Evolutionary conservation across 768 basidiomycete genomes (phyloP).

Genomic region (Panus rudis): DNA sequence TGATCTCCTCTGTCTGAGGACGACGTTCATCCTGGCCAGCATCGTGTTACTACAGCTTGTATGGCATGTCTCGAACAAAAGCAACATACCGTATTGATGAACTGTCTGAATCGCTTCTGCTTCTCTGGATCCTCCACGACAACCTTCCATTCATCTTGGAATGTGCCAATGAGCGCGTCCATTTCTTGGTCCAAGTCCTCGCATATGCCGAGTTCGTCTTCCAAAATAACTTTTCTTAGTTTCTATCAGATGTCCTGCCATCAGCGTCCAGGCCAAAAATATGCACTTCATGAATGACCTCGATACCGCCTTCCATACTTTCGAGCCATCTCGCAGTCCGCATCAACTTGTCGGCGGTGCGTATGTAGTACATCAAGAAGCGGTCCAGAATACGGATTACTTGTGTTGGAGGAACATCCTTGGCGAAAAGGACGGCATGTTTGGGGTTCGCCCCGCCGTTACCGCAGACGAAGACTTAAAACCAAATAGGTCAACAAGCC

Average conservation of each 20-base stretch:
- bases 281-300: conserved; percentile 26
- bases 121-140: conserved; percentile 48
- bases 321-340: conserved; percentile 74
- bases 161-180: conserved; percentile 58
- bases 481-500: no score
- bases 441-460: conserved; percentile 53
- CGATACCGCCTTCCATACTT: conserved; percentile 59
- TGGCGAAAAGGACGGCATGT: conserved; percentile 61
- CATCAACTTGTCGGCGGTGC: conserved; percentile 63
- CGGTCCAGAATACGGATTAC: conserved; percentile 58
- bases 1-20: conserved; percentile 41
- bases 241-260: conserved; percentile 27
- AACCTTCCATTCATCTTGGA: conserved; percentile 62
- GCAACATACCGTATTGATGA: conserved; percentile 49
- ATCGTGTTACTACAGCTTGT: no score
- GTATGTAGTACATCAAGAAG: conserved; percentile 64
- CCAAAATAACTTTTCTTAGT: conserved; percentile 55
- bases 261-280: background rate
- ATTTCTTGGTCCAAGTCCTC: conserved; percentile 59
- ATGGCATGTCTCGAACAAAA: no score
- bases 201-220: conserved; percentile 70
- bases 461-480: conserved; percentile 54
- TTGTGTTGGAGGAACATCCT: conserved; percentile 59
- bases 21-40: conserved; percentile 31
- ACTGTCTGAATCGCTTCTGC: conserved; percentile 50